Evolutionary conservation across 2,329 filamentous ascomycete species (phyloP).

Genomic region (Fusarium pilosicola): DNA sequence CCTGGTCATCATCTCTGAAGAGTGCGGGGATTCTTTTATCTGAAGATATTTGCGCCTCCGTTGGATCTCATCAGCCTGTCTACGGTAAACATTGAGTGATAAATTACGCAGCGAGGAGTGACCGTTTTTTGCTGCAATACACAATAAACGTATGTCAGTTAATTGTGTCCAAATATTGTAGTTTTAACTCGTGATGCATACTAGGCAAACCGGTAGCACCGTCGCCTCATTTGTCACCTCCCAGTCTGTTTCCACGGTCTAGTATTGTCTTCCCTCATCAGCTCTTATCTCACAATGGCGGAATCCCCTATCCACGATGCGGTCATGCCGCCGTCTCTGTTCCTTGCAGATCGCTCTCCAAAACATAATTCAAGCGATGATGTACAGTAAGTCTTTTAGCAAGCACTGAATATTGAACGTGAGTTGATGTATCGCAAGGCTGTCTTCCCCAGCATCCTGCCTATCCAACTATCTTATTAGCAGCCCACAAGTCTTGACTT

Average conservation of each 20-base stretch:
- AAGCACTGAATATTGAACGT: rapidly evolving
- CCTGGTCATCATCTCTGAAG: too few species aligned
- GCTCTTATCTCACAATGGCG: not conserved
- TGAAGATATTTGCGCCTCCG: too few species aligned
- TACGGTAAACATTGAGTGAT: too few species aligned
- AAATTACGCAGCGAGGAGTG: too few species aligned
- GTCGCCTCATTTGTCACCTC: too few species aligned
- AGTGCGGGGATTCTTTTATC: too few species aligned
- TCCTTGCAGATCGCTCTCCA: not conserved
- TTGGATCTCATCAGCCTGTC: too few species aligned
- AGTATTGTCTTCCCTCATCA: not conserved
- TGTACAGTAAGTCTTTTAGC: not conserved
- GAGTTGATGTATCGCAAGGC: not conserved
- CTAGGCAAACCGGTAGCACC: not conserved
- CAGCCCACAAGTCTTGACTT: not conserved
- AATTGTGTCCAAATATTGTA: too few species aligned
- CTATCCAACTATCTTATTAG: not conserved
- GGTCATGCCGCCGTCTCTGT: not conserved
- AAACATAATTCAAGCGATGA: not conserved
- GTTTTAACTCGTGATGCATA: too few species aligned
- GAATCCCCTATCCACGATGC: not conserved
- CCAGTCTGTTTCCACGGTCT: too few species aligned
- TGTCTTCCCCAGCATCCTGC: not conserved
- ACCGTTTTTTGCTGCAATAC: too few species aligned
- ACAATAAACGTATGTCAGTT: too few species aligned